These are phyloP conservation scores for Moesziomyces aphidis DNA, from an alignment of 1,284 basidiomycete species.

Conservation along the genomic window DNA sequence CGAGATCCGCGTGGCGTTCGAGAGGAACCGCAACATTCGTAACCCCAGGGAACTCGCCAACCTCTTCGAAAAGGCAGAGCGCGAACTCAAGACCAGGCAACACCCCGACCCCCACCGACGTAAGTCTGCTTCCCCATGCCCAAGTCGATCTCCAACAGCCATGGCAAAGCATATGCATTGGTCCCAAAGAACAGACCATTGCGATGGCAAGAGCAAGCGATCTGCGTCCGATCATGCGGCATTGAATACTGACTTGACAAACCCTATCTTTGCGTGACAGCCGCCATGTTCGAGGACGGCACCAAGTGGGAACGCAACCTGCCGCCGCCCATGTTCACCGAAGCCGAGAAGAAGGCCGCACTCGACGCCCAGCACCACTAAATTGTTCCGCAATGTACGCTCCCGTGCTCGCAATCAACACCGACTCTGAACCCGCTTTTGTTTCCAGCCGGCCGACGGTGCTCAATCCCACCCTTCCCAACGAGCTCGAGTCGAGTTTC, in stretches of 20 bases:
- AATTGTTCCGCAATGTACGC: neutral
- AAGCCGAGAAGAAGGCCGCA: slow-evolving; percentile 65
- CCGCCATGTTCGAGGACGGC: slow-evolving; percentile 65
- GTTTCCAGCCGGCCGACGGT: neutral
- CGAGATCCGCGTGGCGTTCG: slow-evolving; percentile 89
- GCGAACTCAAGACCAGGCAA: slow-evolving; percentile 74
- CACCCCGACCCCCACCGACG: slow-evolving; percentile 94
- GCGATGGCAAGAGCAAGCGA: neutral
- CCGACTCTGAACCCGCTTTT: neutral
- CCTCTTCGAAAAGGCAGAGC: slow-evolving; percentile 86
- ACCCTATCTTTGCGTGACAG: slow-evolving; percentile 38
- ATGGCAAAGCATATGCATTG: neutral
- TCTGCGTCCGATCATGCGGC: neutral
- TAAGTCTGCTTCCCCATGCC: slow-evolving; percentile 70
- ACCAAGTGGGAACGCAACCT: slow-evolving; percentile 65
- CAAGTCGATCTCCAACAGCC: neutral
- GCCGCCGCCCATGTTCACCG: slow-evolving; percentile 63
- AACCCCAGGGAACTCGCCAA: slow-evolving; percentile 85
- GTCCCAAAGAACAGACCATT: neutral
- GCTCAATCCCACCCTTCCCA: neutral
- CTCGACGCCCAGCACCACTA: slow-evolving; percentile 55
- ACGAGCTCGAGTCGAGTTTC: neutral
- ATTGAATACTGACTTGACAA: slow-evolving; percentile 4
- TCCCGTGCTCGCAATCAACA: neutral
- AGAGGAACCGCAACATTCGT: slow-evolving; percentile 86